These are phyloP conservation scores for Blastocystis sp. DNA, from an alignment of 352 stramenopile genomes.

Conservation along the genomic window DNA sequence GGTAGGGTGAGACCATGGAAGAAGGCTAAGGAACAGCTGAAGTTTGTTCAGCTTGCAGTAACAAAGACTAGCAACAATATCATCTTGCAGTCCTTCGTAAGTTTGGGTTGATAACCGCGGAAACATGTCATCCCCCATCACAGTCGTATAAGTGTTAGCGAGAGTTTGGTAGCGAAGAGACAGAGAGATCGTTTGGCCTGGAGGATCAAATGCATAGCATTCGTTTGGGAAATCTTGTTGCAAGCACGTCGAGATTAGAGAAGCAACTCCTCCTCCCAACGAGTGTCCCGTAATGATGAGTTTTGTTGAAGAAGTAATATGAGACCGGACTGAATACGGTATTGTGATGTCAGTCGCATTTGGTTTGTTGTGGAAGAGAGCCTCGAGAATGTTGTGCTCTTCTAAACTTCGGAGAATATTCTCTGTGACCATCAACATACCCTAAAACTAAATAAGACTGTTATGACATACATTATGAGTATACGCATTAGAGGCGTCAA, in stretches of 20 bases:
- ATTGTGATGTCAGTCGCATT: background rate
- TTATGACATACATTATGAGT: background rate
- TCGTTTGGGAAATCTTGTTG: background rate
- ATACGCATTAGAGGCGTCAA: background rate
- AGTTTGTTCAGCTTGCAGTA: background rate
- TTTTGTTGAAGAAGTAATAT: background rate
- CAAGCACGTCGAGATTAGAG: background rate
- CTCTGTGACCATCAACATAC: background rate
- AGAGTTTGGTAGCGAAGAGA: background rate
- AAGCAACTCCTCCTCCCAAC: background rate
- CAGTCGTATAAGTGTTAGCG: background rate
- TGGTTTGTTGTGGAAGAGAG: background rate
- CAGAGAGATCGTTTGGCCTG: background rate
- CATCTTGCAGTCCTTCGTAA: background rate
- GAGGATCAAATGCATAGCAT: conserved; percentile 19
- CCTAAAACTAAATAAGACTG: background rate
- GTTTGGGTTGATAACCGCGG: background rate
- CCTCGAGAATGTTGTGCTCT: background rate
- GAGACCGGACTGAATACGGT: background rate
- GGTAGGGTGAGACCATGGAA: background rate
- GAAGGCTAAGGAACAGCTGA: background rate
- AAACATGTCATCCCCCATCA: background rate
- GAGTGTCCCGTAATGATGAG: background rate
- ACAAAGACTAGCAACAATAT: conserved; percentile 4
- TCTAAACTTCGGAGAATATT: background rate